Evolutionary conservation across 2,329 filamentous ascomycete species (phyloP), one percentile per base, ranked within the genome.

Genomic region (Ascochyta koolunga): DNA sequence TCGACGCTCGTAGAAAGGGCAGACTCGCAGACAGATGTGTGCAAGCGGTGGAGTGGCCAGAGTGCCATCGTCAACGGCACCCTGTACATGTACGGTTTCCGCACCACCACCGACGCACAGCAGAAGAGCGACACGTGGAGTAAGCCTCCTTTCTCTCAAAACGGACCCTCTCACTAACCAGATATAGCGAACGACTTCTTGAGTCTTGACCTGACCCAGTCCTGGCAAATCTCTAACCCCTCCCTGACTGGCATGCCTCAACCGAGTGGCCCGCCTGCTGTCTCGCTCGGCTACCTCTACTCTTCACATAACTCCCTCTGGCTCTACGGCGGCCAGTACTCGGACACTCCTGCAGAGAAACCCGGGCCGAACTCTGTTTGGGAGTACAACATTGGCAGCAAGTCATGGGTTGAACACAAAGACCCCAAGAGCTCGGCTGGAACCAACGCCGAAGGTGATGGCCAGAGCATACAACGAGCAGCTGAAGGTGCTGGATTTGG

Each of bases 211-310:
- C 79, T 92, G 7, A 89, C 86, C 3, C 85, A 84, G 59, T 85
- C 85, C n/a, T 93, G 89, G 88, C 81, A 87, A 59, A 85, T 85
- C 37, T 81, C 78, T 19, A 83, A 83, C 0, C 89, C 89, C 9
- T 77, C 83, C 2, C 65, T 91, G 13, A 83, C 77, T 0, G 87
- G 86, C 2, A 79, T 90, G 10, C 77, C 86, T 18, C 80, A 82
- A 57, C 88, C 88, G 0, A 84, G 83, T 9, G 89, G 89, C 0
- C 89, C 89, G 1, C 89, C 89, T 1, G 81, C 86, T 4, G 83
- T 93, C 11, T 83, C 89, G 0, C 82, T 89, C 38, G 89, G 89
- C n/a, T 88, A 87, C 60, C 80, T 93, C 1, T 93, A 89, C 89
- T 85, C 87, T 65, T 89, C 89, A 39, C 85, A 86, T 66, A 79